Evolutionary conservation across 75 land plant genomes (phyloP), one percentile per base, ranked within the genome.

Genomic region (Cunninghamia lanceolata): DNA sequence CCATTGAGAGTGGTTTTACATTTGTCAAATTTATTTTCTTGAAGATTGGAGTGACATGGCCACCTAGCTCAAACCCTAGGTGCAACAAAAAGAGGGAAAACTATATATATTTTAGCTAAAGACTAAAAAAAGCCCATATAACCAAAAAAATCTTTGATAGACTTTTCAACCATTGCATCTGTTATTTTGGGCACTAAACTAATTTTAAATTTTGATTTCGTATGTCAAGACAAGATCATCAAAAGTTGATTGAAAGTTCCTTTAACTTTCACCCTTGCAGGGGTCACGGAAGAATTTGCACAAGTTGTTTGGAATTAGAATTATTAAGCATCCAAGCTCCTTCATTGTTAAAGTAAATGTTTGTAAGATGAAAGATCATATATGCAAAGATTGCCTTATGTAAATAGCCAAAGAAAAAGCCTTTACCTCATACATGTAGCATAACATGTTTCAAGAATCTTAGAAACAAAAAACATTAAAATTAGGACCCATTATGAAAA

Each of bases 251-350:
- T 21, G 28, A 19, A 76, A 85, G 4, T 34, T 35, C 4, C 15
- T 42, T 82, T 84, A 95, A 95, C 93, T 90, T 89, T 82, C 94
- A 66, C 95, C 95, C 81, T 89, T 91, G 38, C 84, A 88, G 28
- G 97, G 97, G 79, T 95, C 97, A 86, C 94, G 97, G 78, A 93
- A 95, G 84, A 95, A 93, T 86, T 95, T 95, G 83, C 93, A 93
- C 10, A 92, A 88, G 34, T 94, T 95, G 45, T 86, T 88, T 30
- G 89, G 84, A 82, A 93, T 94, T 75, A 95, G 91, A 81, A 88
- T 47, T 74, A 95, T 56, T 36, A 95, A 54, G 40, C 76, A 87
- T 91, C 97, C 97, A 54, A 95, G 90, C 84, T 95, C 97, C 47
- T 85, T 83, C 32, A 93, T 89, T 9, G 97, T 94, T 45, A 95